phyloP scores from a whole-genome alignment of 2,329 filamentous ascomycete species.

The Neofusicoccum parvum region DNA sequence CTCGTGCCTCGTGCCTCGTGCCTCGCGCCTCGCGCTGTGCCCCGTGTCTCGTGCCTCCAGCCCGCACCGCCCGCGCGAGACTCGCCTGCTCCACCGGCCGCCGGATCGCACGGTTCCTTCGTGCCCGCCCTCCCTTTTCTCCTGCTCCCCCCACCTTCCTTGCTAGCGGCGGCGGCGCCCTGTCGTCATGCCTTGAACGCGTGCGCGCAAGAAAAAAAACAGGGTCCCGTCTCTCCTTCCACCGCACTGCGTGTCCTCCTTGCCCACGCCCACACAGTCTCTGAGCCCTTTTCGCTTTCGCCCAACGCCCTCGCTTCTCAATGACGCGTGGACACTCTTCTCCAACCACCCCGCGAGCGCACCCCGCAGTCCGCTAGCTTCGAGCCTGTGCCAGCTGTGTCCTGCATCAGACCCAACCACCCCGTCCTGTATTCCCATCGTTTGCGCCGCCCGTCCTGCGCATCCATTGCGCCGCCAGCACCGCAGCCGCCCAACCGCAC shows the following conservation, averaged over 20 bases:
- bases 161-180: conserved; percentile 11
- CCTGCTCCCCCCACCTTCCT: conserved; percentile 15
- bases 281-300: background rate
- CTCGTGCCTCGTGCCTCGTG: too few species aligned
- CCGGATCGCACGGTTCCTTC: background rate
- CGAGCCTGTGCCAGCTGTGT: background rate
- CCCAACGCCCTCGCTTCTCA: background rate
- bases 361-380: background rate
- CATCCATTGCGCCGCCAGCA: too few species aligned
- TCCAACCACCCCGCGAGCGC: background rate
- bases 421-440: too few species aligned
- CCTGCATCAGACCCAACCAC: too few species aligned
- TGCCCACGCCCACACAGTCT: too few species aligned
- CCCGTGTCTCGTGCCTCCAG: too few species aligned
- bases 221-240: background rate
- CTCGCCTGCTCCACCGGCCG: background rate
- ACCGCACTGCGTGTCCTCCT: background rate
- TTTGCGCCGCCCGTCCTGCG: too few species aligned
- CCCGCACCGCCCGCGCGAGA: too few species aligned
- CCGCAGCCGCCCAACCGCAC: too few species aligned
- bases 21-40: too few species aligned
- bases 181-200: conserved; percentile 19
- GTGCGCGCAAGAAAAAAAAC: conserved; percentile 1
- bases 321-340: background rate
- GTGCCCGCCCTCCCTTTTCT: background rate